These are phyloP conservation scores for Thalassiosira mediterranea DNA, from an alignment of 352 stramenopile genomes.

Conservation along the genomic window DNA sequence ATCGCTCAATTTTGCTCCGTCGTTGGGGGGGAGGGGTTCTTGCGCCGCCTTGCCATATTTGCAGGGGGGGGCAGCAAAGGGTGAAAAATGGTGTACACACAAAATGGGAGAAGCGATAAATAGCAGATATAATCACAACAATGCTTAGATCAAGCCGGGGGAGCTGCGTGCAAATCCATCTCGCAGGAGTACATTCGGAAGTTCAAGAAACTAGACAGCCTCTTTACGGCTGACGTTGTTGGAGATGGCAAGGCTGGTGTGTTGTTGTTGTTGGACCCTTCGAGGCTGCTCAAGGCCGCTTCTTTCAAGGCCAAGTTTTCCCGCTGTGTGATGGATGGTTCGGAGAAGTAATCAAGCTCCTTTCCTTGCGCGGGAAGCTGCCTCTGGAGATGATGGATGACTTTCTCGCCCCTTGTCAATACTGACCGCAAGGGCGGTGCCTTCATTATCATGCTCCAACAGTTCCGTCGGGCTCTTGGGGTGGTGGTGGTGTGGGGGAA, in stretches of 20 bases:
- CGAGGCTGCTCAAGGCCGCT: constrained; percentile 2
- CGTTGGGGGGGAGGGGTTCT: not conserved
- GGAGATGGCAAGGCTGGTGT: constrained; percentile 1
- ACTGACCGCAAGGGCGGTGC: not conserved
- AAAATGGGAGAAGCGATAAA: too few species aligned
- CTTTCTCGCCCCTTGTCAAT: not conserved
- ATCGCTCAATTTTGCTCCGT: not conserved
- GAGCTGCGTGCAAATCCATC: not conserved
- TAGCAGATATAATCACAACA: too few species aligned
- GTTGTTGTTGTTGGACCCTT: constrained; percentile 21
- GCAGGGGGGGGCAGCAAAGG: not conserved
- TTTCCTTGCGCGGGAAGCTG: not conserved
- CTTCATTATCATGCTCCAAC: not conserved
- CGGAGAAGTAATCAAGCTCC: not conserved
- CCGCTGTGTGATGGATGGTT: not conserved
- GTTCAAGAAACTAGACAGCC: constrained; percentile 19
- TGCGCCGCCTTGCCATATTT: not conserved
- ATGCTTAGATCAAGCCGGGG: too few species aligned
- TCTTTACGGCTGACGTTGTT: constrained; percentile 13
- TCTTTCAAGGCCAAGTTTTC: constrained; percentile 9
- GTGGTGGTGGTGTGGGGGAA: constrained; percentile 11
- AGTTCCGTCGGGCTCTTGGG: constrained; percentile 19
- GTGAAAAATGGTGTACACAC: not conserved
- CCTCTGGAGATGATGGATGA: constrained; percentile 4
- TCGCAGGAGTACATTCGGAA: constrained; percentile 3